Conservation (phyloP, 2,329 filamentous ascomycete genomes). For the Tolypocladium inflatum region DNA sequence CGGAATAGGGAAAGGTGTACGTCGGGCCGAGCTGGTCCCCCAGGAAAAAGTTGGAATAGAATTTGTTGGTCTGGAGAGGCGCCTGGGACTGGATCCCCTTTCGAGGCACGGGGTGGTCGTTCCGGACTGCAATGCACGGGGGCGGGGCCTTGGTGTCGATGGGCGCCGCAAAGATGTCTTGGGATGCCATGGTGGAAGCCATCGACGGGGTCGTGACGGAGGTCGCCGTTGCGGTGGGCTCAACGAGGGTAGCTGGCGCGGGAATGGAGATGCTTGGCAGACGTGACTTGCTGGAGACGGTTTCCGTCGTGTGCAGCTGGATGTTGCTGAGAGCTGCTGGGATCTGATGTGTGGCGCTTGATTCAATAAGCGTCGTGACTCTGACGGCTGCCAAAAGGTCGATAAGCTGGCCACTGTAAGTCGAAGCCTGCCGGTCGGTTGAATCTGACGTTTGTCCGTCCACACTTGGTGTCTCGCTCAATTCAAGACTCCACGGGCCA, state of each 20-base stretch:
- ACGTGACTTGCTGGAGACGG: background rate
- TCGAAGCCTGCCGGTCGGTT: too few relatives aligned
- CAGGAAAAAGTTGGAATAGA: conserved; percentile 73
- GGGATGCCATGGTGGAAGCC: conserved; percentile 14
- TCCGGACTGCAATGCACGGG: conserved; percentile 31
- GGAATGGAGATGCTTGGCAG: background rate
- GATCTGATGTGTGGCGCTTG: background rate
- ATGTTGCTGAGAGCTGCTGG: background rate
- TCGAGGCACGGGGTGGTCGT: conserved; percentile 50
- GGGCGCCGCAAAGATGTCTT: conserved; percentile 46
- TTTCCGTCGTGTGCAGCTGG: background rate
- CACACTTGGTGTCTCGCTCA: background rate
- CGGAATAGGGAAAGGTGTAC: conserved; percentile 68
- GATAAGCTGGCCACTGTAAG: too few relatives aligned
- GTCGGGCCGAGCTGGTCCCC: conserved; percentile 58
- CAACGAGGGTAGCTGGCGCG: background rate
- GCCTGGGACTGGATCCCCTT: conserved; percentile 35
- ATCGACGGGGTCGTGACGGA: background rate
- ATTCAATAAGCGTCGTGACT: background rate
- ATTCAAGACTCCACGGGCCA: too few relatives aligned
- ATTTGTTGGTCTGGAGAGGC: conserved; percentile 68
- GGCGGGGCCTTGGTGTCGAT: conserved; percentile 44
- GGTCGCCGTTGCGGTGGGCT: background rate
- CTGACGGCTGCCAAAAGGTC: too few relatives aligned
- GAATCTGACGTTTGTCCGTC: background rate